These are phyloP conservation scores for Didymosphaeria variabile DNA, from an alignment of 2,329 filamentous ascomycete species.

Conservation along the genomic window DNA sequence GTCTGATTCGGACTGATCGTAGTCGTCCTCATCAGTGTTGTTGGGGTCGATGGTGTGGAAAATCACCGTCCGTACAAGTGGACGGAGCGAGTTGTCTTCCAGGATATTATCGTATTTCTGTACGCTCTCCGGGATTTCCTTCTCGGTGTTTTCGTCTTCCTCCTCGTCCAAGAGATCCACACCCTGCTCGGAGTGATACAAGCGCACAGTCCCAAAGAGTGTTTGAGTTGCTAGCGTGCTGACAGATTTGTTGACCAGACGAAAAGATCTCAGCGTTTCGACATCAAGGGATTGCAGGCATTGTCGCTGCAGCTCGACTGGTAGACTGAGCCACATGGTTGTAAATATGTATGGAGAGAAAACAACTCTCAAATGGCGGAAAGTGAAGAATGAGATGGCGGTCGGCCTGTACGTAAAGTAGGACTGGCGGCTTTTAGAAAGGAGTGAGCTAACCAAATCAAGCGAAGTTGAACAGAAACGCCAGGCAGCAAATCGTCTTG, in stretches of 20 bases:
- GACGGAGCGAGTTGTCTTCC: not conserved
- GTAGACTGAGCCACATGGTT: constrained; percentile 8
- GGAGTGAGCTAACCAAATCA: not conserved
- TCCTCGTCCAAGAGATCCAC: not conserved
- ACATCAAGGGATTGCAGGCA: constrained; percentile 11
- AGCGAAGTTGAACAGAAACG: not conserved
- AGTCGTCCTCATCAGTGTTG: not conserved
- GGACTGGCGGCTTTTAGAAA: not conserved
- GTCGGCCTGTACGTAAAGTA: not conserved
- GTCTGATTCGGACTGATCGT: not conserved
- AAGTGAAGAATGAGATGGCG: not conserved
- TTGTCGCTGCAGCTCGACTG: constrained; percentile 14
- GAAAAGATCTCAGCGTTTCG: constrained; percentile 5
- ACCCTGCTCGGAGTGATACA: not conserved
- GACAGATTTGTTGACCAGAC: constrained; percentile 7
- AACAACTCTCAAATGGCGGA: not conserved
- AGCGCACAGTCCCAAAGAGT: constrained; percentile 6
- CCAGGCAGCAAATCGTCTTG: not conserved
- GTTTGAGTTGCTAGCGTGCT: not conserved
- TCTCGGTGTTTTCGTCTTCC: not conserved
- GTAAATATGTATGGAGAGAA: no score
- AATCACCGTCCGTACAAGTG: constrained; percentile 11
- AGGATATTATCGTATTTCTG: constrained; percentile 10
- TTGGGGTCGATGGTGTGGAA: constrained; percentile 8
- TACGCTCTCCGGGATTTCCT: not conserved